Percentiles rank a stretch among this genome's conserved stretches.
These are phyloP conservation scores for Lyophyllum atratum DNA, from an alignment of 768 basidiomycete genomes.

Conservation along the genomic window DNA sequence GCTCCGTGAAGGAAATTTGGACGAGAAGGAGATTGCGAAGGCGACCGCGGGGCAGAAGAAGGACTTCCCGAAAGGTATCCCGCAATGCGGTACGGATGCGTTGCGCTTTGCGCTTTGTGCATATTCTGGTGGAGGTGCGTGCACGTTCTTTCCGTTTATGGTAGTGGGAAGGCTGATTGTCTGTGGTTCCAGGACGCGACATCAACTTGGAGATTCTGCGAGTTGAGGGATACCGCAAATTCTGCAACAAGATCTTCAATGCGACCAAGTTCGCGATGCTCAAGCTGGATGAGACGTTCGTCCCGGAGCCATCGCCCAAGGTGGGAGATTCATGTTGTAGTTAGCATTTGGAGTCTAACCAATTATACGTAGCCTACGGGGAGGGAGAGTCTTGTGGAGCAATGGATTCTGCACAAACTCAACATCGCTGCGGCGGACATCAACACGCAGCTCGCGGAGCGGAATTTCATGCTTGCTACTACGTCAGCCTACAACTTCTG, in stretches of 20 bases:
- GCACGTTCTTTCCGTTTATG: background rate
- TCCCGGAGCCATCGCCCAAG: constrained; percentile 69
- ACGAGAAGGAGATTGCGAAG: constrained; percentile 89
- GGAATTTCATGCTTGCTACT: constrained; percentile 95
- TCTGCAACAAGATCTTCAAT: constrained; percentile 99
- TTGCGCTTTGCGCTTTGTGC: constrained; percentile 93
- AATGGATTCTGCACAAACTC: constrained; percentile 94
- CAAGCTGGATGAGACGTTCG: constrained; percentile 85
- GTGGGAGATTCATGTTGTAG: constrained; percentile 37
- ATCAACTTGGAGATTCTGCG: constrained; percentile 96
- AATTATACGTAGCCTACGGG: constrained; percentile 68
- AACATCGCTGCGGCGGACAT: constrained; percentile 78
- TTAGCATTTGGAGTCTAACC: constrained; percentile 4
- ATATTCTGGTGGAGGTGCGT: constrained; percentile 83
- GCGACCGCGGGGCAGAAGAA: constrained; percentile 97
- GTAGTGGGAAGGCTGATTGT: background rate
- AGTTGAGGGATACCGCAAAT: constrained; percentile 98
- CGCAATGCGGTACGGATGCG: constrained; percentile 97
- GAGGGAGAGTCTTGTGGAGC: constrained; percentile 88
- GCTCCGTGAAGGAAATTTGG: constrained; percentile 87
- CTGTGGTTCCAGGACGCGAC: constrained; percentile 71
- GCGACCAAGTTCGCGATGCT: constrained; percentile 99
- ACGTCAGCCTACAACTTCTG: constrained; percentile 89
- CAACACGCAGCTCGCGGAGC: constrained; percentile 70
- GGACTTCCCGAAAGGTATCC: constrained; percentile 98